Evolutionary conservation across 257 asterid species (phyloP).

Genomic region (Solanum pennellii): DNA sequence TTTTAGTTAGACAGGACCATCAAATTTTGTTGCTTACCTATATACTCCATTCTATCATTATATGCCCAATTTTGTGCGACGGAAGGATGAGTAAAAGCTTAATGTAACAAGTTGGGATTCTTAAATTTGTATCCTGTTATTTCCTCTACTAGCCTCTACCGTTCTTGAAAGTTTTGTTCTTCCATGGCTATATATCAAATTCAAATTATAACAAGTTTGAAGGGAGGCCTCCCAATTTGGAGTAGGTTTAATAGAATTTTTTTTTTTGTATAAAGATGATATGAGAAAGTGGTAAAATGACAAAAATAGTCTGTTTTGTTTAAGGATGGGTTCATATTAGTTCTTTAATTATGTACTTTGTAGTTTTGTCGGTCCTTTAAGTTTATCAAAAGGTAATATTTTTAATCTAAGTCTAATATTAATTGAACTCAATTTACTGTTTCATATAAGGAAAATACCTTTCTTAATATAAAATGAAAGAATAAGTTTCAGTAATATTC

Average conservation of each 20-base stretch:
- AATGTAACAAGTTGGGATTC: constrained; percentile 6
- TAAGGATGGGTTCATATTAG: not conserved
- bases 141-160: not conserved
- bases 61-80: not conserved
- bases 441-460: too few species aligned
- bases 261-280: not conserved
- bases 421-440: not conserved
- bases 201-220: not conserved
- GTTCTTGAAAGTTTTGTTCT: not conserved
- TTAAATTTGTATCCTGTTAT: constrained; percentile 23
- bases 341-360: not conserved
- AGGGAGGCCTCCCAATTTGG: not conserved
- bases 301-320: not conserved
- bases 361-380: not conserved
- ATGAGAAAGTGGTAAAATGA: not conserved
- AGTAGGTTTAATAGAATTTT: not conserved
- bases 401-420: not conserved
- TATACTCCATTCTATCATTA: constrained; percentile 22
- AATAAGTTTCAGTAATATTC: too few species aligned
- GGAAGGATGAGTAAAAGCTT: constrained; percentile 32
- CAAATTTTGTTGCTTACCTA: constrained; percentile 6
- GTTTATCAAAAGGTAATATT: not conserved
- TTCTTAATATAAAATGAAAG: too few species aligned
- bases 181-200: not conserved
- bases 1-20: not conserved